Evolutionary conservation across 169 alveolate genomes (phyloP).

Genomic region (Perkinsus olseni): DNA sequence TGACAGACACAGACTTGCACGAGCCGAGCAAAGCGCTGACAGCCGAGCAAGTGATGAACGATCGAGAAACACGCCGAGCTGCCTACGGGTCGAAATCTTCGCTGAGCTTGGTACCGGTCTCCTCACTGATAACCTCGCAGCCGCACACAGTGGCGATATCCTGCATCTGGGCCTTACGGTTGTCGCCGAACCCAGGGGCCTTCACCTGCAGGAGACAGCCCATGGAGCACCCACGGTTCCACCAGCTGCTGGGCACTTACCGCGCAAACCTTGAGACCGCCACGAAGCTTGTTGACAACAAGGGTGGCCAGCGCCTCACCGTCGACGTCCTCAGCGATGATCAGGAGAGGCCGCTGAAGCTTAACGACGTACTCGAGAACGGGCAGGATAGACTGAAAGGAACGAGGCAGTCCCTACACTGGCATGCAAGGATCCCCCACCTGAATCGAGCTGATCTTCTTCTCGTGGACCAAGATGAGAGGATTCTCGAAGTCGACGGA

Average conservation of each 20-base stretch:
- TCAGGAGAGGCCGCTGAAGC: constrained; percentile 81
- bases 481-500: constrained; percentile 93
- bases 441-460: constrained; percentile 85
- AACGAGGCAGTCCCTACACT: background rate
- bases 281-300: constrained; percentile 92
- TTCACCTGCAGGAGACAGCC: background rate
- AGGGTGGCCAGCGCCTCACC: constrained; percentile 97
- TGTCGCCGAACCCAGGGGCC: constrained; percentile 89
- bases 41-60: constrained; percentile 29
- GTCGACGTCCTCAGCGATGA: constrained; percentile 98
- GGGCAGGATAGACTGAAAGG: constrained; percentile 71
- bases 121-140: constrained; percentile 83
- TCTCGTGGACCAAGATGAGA: constrained; percentile 84
- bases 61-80: background rate
- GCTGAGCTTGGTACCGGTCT: constrained; percentile 70
- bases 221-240: background rate
- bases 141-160: constrained; percentile 95
- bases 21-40: constrained; percentile 71
- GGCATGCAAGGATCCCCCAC: background rate
- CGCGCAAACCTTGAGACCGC: constrained; percentile 95
- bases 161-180: constrained; percentile 86
- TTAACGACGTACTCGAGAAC: constrained; percentile 89
- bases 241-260: constrained; percentile 81
- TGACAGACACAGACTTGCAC: constrained; percentile 86
- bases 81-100: constrained; percentile 34